Conservation (phyloP, 805 yeast genomes). For the Pichia phayaonensis region DNA sequence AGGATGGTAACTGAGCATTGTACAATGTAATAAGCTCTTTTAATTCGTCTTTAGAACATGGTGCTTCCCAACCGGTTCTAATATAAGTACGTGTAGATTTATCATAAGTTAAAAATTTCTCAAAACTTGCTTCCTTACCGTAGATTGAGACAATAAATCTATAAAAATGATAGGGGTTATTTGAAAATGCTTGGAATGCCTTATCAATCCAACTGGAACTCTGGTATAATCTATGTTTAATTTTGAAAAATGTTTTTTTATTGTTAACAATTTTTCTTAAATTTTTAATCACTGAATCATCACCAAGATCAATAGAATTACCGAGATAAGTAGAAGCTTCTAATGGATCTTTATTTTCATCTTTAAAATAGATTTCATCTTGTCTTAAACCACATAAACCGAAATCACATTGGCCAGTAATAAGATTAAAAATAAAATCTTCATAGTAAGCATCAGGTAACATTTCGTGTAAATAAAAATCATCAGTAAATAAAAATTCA, state of each 20-base stretch:
- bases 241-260: neutral
- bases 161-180: neutral
- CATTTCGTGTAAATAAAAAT: neutral
- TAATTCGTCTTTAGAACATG: neutral
- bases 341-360: neutral
- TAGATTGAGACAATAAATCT: neutral
- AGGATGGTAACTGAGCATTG: neutral
- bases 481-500: neutral
- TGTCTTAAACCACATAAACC: neutral
- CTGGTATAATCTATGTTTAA: neutral
- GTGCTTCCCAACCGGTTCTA: neutral
- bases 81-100: neutral
- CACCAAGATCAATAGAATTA: neutral
- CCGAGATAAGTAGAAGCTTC: neutral
- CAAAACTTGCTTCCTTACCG: neutral
- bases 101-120: neutral
- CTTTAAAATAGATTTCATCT: neutral
- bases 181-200: neutral
- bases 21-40: neutral
- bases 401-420: neutral
- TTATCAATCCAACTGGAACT: neutral
- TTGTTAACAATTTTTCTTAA: neutral
- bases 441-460: neutral
- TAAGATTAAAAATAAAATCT: neutral
- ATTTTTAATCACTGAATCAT: neutral